Base-by-base conservation (phyloP, 495 filamentous ascomycete genomes). In the Staphylotrichum longicolle region DNA sequence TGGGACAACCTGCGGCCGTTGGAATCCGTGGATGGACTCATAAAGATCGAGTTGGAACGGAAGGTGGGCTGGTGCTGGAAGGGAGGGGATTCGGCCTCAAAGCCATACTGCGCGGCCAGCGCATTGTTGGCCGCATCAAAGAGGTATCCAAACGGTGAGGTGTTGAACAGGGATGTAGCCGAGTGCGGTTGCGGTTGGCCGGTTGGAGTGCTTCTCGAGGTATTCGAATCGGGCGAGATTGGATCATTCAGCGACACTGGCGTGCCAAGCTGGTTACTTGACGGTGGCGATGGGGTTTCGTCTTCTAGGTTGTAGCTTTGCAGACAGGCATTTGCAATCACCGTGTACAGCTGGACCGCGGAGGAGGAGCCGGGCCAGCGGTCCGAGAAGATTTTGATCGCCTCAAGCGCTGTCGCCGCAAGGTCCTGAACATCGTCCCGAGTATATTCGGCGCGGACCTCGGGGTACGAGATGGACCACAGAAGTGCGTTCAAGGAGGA, bases 331-430 rank as follows among this genome's bases (percentile, higher is more conserved):
- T 80, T 81, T n/a, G 93, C 85, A 35, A 98, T 82, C 56, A 86
- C 89, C 14, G 77, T 75, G 70, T 96, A 96, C 30, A 96, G 81
- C 64, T 91, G 79, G 9, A 88, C 80, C 14, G 91, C 92, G n/a
- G 90, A 88, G 53, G 85, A 81, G 9, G 92, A 89, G 32, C 93
- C 93, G 0, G 93, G 93, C 93, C 93, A 96, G 33, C 90, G 83
- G 66, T 91, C 86, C 3, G 88, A 86, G 55, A 90, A 87, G 50
- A 85, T 83, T 27, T 83, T 75, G 54, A 98, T 88, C 12, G 86
- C 84, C 57, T 93, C 87, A 37, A 96, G 69, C 4, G 89, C 89
- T 40, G 83, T 82, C 33, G 86, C 78, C 27, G 95, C 79, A 58
- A 90, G 80, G 34, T 81, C 75, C 68, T 91, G 85, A 10, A 95